Percentiles rank a stretch among this genome's conserved stretches.
These are phyloP conservation scores for Aureoboletus auriporus DNA, from an alignment of 768 basidiomycete species.

Conservation along the genomic window DNA sequence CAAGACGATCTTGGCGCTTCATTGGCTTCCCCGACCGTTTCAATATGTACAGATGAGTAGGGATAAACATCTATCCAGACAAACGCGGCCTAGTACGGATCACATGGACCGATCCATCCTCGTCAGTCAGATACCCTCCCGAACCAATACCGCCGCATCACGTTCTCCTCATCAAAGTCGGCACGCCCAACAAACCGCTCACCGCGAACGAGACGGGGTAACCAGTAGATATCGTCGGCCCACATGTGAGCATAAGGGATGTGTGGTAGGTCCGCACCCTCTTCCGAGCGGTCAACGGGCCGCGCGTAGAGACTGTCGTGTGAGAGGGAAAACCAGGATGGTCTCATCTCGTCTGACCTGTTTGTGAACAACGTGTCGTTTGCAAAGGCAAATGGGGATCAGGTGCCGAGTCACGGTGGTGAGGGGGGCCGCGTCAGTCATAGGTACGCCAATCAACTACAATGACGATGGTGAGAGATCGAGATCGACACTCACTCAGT, in stretches of 20 bases:
- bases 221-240: slow-evolving; percentile 65
- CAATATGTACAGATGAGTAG: too few relatives aligned
- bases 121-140: slow-evolving; percentile 42
- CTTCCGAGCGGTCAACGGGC: background rate
- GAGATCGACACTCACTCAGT: slow-evolving; percentile 53
- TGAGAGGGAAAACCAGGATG: slow-evolving; percentile 64
- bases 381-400: too few relatives aligned
- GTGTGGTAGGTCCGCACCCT: slow-evolving; percentile 18
- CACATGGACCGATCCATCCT: too few relatives aligned
- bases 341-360: slow-evolving; percentile 87
- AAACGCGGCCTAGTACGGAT: too few relatives aligned
- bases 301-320: slow-evolving; percentile 17
- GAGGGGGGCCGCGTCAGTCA: too few relatives aligned
- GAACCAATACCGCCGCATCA: slow-evolving; percentile 73
- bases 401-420: too few relatives aligned
- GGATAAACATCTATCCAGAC: too few relatives aligned
- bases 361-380: too few relatives aligned
- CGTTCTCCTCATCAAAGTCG: slow-evolving; percentile 74
- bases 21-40: too few relatives aligned
- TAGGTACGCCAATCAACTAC: too few relatives aligned
- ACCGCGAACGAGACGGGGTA: slow-evolving; percentile 52
- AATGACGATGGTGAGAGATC: background rate
- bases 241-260: slow-evolving; percentile 63
- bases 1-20: too few relatives aligned
- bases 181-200: slow-evolving; percentile 45